These are phyloP conservation scores for Saccharomyces hybrid DNA, from an alignment of 1,139 yeast species.

Conservation along the genomic window DNA sequence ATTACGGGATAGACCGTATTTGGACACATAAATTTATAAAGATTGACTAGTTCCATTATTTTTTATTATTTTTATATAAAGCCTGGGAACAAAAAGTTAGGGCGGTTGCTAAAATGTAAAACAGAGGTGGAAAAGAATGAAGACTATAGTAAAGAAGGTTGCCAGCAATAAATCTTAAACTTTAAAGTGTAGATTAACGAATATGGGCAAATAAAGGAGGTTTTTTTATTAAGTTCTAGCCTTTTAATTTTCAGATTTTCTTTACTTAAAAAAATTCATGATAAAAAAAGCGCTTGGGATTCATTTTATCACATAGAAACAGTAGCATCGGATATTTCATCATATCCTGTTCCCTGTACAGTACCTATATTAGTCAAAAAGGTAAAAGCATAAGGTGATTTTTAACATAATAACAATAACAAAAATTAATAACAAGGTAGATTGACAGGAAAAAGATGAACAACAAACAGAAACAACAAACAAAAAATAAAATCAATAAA, in stretches of 20 bases:
- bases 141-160: not conserved
- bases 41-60: not conserved
- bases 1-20: not conserved
- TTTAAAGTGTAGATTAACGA: not conserved
- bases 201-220: not conserved
- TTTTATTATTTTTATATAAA: not conserved
- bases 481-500: too few relatives aligned
- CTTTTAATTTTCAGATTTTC: not conserved
- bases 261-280: too few relatives aligned
- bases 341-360: too few relatives aligned
- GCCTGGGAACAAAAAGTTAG: not conserved
- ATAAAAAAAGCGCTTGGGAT: too few relatives aligned
- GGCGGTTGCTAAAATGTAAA: not conserved
- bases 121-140: too few relatives aligned
- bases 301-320: too few relatives aligned
- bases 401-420: not conserved
- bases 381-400: not conserved
- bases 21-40: not conserved
- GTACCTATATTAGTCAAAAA: too few relatives aligned
- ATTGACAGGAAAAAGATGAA: not conserved
- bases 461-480: not conserved
- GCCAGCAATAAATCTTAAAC: not conserved
- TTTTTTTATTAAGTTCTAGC: too few relatives aligned
- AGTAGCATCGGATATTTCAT: too few relatives aligned
- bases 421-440: not conserved